Evolutionary conservation across 169 alveolate genomes (phyloP), one percentile per base, ranked within the genome.

Genomic region (Plasmodium cynomolgi): DNA sequence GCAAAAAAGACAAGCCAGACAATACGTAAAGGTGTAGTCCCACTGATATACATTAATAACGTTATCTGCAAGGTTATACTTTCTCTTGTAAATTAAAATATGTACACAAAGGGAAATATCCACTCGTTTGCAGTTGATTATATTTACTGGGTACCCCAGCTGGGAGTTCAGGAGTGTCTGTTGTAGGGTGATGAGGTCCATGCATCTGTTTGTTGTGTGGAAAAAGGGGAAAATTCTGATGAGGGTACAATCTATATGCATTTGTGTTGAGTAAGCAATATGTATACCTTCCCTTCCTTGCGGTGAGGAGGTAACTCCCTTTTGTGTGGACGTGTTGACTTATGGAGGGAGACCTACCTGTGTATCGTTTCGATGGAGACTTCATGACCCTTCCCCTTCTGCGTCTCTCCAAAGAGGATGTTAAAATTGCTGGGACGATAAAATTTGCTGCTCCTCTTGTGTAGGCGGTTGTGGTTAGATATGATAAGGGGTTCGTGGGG

Each of bases 1-100:
- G 37, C 93, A 73, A 54, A 85, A 85, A 3, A 85, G 39, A 74
- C 81, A 85, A 26, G 93, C 84, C 47, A 88, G 47, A 47, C 94
- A 88, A 31, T 88, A 88, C 34, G 94, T 88, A 68, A 88, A 88
- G 81, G 81, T 88, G 72, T 88, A 88, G 6, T 88, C 31, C 80
- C 54, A 80, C 5, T 58, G 74, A 31, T 37, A 88, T 6, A 88
- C 23, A 26, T 88, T 88, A 26, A 88, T 88, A 6, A 88, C 56
- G 11, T 88, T 88, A 20, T 77, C 94, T 15, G 88, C 88, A 3
- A 80, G 74, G 47, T 54, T 62, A 17, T 90, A 90, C 31, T 62
- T 71, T 41, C 58, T 90, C 26, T 90, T 90, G 23, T 31, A 90
- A 58, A 90, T 41, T 68, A 90, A 90, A n/a, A 80, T 39, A 11